Evolutionary conservation across 352 stramenopile species (phyloP).

Genomic region (Globisporangium megalacanthum): DNA sequence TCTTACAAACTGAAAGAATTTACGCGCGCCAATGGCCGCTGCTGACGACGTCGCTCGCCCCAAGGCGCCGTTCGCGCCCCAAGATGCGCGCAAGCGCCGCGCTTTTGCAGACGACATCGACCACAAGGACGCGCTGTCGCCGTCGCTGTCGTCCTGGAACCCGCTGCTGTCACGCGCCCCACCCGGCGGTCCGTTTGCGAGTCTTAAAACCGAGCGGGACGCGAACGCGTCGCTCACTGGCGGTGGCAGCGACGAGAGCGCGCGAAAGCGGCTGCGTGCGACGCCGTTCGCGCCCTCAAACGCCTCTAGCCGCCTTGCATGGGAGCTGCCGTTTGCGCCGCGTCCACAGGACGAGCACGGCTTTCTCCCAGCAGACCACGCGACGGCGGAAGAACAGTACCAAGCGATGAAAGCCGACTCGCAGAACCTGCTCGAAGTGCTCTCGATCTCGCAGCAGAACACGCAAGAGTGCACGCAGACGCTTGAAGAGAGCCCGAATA

Average conservation of each 20-base stretch:
- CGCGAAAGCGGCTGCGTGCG: neutral
- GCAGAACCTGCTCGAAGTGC: slow-evolving; percentile 56
- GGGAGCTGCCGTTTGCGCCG: neutral
- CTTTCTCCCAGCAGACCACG: slow-evolving; percentile 4
- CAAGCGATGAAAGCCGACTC: slow-evolving; percentile 43
- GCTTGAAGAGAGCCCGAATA: slow-evolving; percentile 48
- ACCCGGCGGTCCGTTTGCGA: neutral
- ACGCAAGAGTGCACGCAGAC: slow-evolving; percentile 73
- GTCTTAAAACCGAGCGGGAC: neutral
- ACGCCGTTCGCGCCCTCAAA: neutral
- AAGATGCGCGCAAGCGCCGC: neutral
- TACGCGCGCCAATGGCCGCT: neutral
- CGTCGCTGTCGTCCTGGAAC: neutral
- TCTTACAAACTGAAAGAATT: too few relatives aligned
- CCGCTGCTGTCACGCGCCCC: neutral
- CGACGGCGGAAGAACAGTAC: slow-evolving; percentile 25
- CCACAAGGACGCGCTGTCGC: neutral
- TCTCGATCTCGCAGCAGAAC: slow-evolving; percentile 73
- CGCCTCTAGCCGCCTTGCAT: neutral
- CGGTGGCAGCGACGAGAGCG: neutral
- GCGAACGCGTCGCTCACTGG: neutral
- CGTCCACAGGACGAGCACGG: neutral
- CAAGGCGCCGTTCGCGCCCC: neutral
- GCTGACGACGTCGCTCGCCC: neutral
- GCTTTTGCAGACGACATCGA: neutral